Evolutionary conservation across 768 basidiomycete species (phyloP), one percentile per base, ranked within the genome.

Genomic region (Phlebiopsis flavidoalba): DNA sequence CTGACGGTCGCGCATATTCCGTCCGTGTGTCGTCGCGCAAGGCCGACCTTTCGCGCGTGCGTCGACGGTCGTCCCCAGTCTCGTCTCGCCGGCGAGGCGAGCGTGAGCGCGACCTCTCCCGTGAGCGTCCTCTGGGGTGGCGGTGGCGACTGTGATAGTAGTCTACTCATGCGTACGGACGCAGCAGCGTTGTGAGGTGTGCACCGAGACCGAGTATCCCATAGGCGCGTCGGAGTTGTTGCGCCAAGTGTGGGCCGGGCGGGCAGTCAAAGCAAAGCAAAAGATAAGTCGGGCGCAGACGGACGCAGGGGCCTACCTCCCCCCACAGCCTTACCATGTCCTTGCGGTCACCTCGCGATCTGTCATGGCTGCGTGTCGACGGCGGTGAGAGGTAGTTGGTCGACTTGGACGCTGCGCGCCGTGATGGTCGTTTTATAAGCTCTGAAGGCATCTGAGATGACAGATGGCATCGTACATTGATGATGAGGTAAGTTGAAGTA

Each of bases 201-300:
- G n/a, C 22, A 43, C 11, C 8, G 19, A 14, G 37, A 15, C 14
- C 14, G 51, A 40, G 40, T 33, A 47, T 59, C 31, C 60, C 48
- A 19, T 15, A 17, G 37, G 46, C 57, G 46, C 57, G 46, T 50
- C 33, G 61, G 21, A 40, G 53, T 57, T 53, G 51, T 47, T 31
- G 56, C 55, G 58, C 60, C 60, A 51, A 33, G 49, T 57, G 51
- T 56, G 58, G 46, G 57, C 52, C 50, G 61, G 46, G 57, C 52
- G 57, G 61, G 46, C 55, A 50, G 40, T 58, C 57, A 53, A 54
- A 37, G 57, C 50, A 50, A 47, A 22, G 35, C 24, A 35, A 24
- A 26, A 59, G 57, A 54, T 62, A 52, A 62, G 60, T 21, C 56
- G 56, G 37, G 22, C 24, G 17, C 54, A 24, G n/a, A 31, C 48